phyloP scores from a whole-genome alignment of 805 yeast species.

The Saturnispora ahearnii region DNA sequence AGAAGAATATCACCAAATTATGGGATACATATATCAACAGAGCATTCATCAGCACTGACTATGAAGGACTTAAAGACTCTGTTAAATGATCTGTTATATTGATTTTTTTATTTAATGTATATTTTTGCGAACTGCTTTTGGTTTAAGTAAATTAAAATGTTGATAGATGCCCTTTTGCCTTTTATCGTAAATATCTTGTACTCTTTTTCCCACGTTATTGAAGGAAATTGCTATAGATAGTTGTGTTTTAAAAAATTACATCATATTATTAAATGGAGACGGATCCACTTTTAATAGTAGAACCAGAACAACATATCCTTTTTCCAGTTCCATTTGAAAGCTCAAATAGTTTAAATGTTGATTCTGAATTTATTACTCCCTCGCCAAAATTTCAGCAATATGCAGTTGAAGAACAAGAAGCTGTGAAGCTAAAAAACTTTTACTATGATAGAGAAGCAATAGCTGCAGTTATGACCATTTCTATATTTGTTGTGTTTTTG shows the following conservation, averaged over 20 bases:
- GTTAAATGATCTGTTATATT: not conserved
- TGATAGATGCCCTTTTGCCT: not conserved
- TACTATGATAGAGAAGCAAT: not conserved
- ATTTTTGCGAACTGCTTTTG: not conserved
- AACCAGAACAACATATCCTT: too few species aligned
- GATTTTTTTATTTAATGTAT: not conserved
- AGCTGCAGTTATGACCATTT: not conserved
- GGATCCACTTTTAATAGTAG: too few species aligned
- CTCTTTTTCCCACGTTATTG: not conserved
- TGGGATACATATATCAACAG: slow-evolving; percentile 52
- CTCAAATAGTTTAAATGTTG: too few species aligned
- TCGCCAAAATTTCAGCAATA: not conserved
- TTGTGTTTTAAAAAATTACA: too few species aligned
- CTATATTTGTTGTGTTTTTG: not conserved
- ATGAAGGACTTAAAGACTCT: slow-evolving; percentile 34
- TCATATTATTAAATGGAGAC: too few species aligned
- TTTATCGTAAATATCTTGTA: not conserved
- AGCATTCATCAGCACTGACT: slow-evolving; percentile 58
- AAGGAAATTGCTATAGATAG: too few species aligned
- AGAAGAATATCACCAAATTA: slow-evolving; percentile 25
- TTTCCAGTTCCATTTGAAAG: too few species aligned
- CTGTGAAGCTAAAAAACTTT: not conserved
- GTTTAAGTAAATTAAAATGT: not conserved
- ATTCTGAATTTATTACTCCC: too few species aligned
- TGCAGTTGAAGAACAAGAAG: not conserved